Base-by-base conservation (phyloP, 768 basidiomycete species). In the Pleurotus djamor region DNA sequence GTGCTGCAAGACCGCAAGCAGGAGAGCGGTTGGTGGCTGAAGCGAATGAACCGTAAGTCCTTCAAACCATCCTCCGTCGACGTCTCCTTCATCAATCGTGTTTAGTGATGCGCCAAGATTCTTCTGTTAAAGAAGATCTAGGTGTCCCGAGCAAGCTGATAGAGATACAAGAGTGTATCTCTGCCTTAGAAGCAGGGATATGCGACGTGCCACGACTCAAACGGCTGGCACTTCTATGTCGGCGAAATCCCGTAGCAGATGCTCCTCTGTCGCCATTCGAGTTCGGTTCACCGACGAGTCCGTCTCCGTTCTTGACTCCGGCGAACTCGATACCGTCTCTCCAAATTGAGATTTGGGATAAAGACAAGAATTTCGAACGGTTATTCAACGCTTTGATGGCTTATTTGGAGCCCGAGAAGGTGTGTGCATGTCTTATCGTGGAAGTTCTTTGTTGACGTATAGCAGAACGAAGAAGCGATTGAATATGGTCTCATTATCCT, bases 11-110 rank as follows among this genome's bases (percentile, higher is more conserved):
- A 83, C 57, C 78, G 81, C 62, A 86, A 79, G 60, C 84, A 87
- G 65, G 87, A 91, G 66, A 86, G 84, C 17, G 84, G 84, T 5
- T 96, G 94, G 94, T 95, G 94, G 93, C 69, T 85, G 61, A 92
- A 90, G 68, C 80, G 89, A 63, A 86, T 84, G 69, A 76, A 82
- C 44, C 71, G 93, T 95, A 68, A 69, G 85, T 83, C 4, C 43
- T 52, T 50, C 36, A 57, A 12, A 35, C 4, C 21, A 36, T 32
- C 38, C 21, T 28, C 21, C 44, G 54, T 3, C 50, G n/a, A 14
- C 34, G n/a, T 16, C 61, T 51, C 61, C 69, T 55, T 71, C 48
- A 56, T 48, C 63, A 3, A 57, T 52, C 32, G 37, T 10, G 6
- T 32, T 60, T 41, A 34, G 16, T 63, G 83, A 81, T 56, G 21